Evolutionary conservation across 768 basidiomycete species (phyloP), one percentile per base, ranked within the genome.

Genomic region (Boletus speciosus): DNA sequence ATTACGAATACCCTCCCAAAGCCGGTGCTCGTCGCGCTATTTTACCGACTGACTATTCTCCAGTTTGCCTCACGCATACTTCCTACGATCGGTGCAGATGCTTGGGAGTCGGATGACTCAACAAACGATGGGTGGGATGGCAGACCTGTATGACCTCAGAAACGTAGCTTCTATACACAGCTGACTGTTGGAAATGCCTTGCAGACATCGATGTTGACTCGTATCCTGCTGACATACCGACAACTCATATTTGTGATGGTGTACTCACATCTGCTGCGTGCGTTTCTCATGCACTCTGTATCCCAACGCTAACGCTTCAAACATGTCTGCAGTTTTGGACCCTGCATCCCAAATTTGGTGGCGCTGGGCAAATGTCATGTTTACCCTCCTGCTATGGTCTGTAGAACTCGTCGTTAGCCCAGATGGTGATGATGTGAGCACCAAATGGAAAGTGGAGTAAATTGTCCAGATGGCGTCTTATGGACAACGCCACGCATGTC

Each of bases 291-390:
- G 43, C 31, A 6, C 8, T 49, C 29, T 51, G 38, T 23, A 16
- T 50, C 14, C 11, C 27, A 12, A 31, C 6, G 25, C 46, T 66
- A 12, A 56, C 48, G 14, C 9, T 32, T 44, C 11, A 7, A 21
- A 47, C 21, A 38, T 39, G 34, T 29, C n/a, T 51, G 31, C 49
- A 92, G 91, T 93, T 42, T 75, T 93, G 49, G 91, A 93, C 62
- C 87, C 90, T 64, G 88, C 90, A 19, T 90, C 89, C n/a, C 91
- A 93, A 65, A 82, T 92, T 46, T 93, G 91, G 91, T 93, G 91
- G 88, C 81, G 91, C 57, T 93, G 91, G 90, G 85, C 86, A 76
- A 90, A 90, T 65, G 85, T 93, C 34, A 90, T 92, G 74, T 87
- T 93, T 70, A 92, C 89, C 5, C 77, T 93, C 29, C 76, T 85